Conservation (phyloP, 2,329 filamentous ascomycete species). For the Penicillium sp. region DNA sequence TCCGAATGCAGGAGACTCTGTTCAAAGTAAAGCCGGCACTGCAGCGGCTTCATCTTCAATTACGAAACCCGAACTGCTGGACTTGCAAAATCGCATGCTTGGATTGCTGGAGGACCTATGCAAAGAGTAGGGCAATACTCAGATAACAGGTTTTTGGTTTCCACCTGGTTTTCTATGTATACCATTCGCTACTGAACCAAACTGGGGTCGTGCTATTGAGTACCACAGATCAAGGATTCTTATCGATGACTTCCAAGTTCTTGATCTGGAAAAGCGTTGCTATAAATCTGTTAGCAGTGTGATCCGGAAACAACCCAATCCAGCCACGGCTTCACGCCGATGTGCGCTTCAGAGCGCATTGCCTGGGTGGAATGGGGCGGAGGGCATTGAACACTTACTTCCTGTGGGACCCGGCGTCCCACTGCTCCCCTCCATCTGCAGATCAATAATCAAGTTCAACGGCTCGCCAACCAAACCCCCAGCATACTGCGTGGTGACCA, state of each 20-base stretch:
- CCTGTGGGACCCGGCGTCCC: conserved; percentile 14
- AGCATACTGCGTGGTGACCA: conserved; percentile 54
- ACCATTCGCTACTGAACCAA: background rate
- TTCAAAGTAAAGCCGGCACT: background rate
- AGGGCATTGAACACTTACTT: conserved; percentile 7
- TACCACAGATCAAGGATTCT: background rate
- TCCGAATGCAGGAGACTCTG: background rate
- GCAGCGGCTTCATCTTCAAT: conserved; percentile 26
- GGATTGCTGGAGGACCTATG: conserved; percentile 54
- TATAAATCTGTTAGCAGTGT: background rate
- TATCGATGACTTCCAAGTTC: conserved; percentile 10
- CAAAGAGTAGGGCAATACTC: conserved; percentile 29
- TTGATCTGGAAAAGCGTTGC: conserved; percentile 16
- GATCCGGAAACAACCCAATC: background rate
- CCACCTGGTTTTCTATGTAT: background rate
- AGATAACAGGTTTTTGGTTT: background rate
- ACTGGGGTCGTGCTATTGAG: background rate
- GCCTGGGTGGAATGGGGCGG: background rate
- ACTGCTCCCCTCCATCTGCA: conserved; percentile 29
- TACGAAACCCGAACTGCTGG: conserved; percentile 43
- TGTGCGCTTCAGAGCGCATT: background rate
- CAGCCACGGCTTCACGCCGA: background rate
- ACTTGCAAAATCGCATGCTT: conserved; percentile 52
- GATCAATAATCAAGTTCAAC: conserved; percentile 35
- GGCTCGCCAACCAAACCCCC: conserved; percentile 52